Evolutionary conservation across 768 basidiomycete species (phyloP).

Genomic region (Hericium alpestre): DNA sequence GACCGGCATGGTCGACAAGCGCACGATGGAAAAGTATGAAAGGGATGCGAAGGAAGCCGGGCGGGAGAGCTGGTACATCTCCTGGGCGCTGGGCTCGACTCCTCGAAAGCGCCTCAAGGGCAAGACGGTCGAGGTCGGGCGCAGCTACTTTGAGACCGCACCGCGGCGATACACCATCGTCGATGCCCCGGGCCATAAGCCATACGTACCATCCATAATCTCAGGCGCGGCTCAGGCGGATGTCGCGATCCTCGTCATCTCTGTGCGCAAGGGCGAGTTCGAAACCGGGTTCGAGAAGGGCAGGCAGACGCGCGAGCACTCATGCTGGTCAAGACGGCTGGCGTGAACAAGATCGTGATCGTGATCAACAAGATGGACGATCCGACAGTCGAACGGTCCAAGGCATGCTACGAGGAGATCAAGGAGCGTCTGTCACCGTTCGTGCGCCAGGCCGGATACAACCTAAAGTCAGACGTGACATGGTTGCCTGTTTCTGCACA

Average conservation of each 20-base stretch:
- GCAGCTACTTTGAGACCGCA: constrained; percentile 91
- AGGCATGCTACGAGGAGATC: constrained; percentile 82
- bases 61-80: constrained; percentile 94
- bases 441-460: constrained; percentile 81
- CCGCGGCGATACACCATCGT: constrained; percentile 89
- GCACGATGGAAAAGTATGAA: constrained; percentile 98
- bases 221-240: constrained; percentile 96
- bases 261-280: constrained; percentile 96
- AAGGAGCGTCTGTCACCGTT: constrained; percentile 86
- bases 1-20: constrained; percentile 90
- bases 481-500: constrained; percentile 93
- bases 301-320: constrained; percentile 96
- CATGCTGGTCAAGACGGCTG: constrained; percentile 97
- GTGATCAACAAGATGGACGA: constrained; percentile 99
- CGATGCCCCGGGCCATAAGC: constrained; percentile 98
- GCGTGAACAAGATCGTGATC: constrained; percentile 80
- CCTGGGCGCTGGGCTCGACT: constrained; percentile 98
- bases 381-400: constrained; percentile 80
- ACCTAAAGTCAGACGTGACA: constrained; percentile 83
- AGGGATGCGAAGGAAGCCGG: constrained; percentile 96
- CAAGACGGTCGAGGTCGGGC: constrained; percentile 96
- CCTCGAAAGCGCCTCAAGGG: constrained; percentile 91
- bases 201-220: constrained; percentile 97
- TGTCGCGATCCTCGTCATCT: constrained; percentile 91
- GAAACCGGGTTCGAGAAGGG: constrained; percentile 98